Conservation (phyloP, 768 basidiomycete genomes). For the Daedaleopsis nitida region DNA sequence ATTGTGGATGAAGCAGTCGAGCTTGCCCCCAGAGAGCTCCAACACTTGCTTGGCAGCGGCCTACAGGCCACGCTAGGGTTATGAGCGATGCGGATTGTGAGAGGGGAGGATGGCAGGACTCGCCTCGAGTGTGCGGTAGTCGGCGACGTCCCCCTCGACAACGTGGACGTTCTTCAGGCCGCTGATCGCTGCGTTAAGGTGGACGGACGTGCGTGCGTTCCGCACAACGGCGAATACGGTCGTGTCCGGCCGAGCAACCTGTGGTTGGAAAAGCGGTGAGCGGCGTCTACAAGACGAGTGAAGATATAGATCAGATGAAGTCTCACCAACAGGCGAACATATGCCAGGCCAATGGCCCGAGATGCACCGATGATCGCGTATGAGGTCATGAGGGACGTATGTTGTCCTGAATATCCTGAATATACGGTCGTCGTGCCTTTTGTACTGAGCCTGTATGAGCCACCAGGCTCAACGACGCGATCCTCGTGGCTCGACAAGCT, state of each 20-base stretch:
- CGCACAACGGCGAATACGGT: constrained; percentile 27
- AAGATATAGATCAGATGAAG: too few relatives aligned
- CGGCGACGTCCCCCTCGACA: constrained; percentile 39
- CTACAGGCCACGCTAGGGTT: background rate
- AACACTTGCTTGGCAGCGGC: constrained; percentile 27
- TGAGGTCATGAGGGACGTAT: constrained; percentile 20
- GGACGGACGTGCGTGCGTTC: constrained; percentile 9
- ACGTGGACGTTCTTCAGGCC: constrained; percentile 32
- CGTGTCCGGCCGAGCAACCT: constrained; percentile 18
- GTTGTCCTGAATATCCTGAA: too few relatives aligned
- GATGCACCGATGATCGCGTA: constrained; percentile 25
- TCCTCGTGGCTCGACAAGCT: too few relatives aligned
- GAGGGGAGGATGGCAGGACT: background rate
- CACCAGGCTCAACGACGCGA: too few relatives aligned
- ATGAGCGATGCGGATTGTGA: background rate
- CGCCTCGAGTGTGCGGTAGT: constrained; percentile 33
- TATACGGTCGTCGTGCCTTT: too few relatives aligned
- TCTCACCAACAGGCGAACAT: constrained; percentile 23
- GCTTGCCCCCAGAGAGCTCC: constrained; percentile 30
- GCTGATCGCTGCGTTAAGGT: constrained; percentile 7
- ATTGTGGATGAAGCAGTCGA: constrained; percentile 40
- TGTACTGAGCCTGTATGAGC: too few relatives aligned
- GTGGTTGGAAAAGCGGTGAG: background rate
- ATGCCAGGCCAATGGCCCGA: constrained; percentile 24
- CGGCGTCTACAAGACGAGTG: background rate